Evolutionary conservation across 2,329 filamentous ascomycete genomes (phyloP).

Genomic region (Chrysoporthe cubensis): DNA sequence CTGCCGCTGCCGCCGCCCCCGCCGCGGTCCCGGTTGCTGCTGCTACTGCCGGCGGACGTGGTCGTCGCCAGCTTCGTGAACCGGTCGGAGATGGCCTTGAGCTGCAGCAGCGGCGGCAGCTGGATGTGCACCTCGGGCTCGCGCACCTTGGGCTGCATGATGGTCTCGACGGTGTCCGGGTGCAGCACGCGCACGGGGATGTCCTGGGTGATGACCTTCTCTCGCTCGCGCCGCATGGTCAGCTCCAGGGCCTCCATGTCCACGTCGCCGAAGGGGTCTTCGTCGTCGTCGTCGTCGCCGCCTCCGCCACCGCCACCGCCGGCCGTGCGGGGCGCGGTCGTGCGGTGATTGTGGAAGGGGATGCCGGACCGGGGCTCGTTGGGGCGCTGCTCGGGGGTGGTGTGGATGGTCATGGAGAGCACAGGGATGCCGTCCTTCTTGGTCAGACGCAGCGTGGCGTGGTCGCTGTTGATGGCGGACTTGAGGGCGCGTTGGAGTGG

Average conservation of each 20-base stretch:
- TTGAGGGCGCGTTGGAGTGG: constrained; percentile 89
- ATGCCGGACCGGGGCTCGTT: constrained; percentile 28
- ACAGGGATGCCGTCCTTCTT: constrained; percentile 89
- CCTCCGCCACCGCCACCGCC: constrained; percentile 30
- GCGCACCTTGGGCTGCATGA: constrained; percentile 88
- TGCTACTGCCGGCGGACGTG: constrained; percentile 32
- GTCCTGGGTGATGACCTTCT: constrained; percentile 93
- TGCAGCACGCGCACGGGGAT: constrained; percentile 92
- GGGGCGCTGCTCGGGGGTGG: constrained; percentile 63
- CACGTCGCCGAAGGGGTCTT: constrained; percentile 48
- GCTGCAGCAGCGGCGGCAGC: constrained; percentile 81
- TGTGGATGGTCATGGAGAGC: constrained; percentile 87
- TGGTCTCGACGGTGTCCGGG: constrained; percentile 81
- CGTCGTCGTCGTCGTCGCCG: constrained; percentile 46
- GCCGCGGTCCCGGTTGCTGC: constrained; percentile 7
- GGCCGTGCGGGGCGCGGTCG: constrained; percentile 27
- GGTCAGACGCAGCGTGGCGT: constrained; percentile 84
- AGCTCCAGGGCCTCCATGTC: constrained; percentile 56
- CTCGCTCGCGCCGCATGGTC: constrained; percentile 69
- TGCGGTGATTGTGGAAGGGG: constrained; percentile 36
- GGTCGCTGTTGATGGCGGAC: constrained; percentile 80
- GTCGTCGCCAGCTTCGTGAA: constrained; percentile 79
- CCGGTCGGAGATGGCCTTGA: constrained; percentile 92
- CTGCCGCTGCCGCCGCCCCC: constrained; percentile 33
- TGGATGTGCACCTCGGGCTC: constrained; percentile 95